phyloP scores from a whole-genome alignment of 495 filamentous ascomycete genomes.

The Bombardia bombarda region DNA sequence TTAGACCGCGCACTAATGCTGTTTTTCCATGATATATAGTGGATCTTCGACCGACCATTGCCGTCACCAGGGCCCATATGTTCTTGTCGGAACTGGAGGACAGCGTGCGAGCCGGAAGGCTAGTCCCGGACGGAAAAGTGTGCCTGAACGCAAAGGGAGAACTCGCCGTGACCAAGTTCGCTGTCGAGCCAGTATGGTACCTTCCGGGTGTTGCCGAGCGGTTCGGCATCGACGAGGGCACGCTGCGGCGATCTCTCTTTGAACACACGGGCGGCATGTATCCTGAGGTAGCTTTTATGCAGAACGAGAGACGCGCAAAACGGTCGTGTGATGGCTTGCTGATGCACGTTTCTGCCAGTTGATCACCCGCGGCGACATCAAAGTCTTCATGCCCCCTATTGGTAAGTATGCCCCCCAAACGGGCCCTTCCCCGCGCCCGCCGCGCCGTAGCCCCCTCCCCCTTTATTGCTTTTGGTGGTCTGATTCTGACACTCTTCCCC shows the following conservation, averaged over 20 bases:
- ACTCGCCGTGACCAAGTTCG: conserved; percentile 91
- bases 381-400: conserved; percentile 92
- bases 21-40: conserved; percentile 29
- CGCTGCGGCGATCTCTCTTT: conserved; percentile 77
- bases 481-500: conserved; percentile 23
- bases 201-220: conserved; percentile 89
- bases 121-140: conserved; percentile 85
- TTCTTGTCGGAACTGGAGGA: conserved; percentile 89
- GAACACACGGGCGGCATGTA: conserved; percentile 93
- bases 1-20: too few species aligned
- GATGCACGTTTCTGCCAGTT: conserved; percentile 38
- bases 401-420: conserved; percentile 25
- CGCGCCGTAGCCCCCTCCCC: not conserved
- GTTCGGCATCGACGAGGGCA: conserved; percentile 90
- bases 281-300: conserved; percentile 49
- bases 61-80: conserved; percentile 94
- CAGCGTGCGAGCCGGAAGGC: conserved; percentile 66
- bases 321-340: conserved; percentile 6
- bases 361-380: conserved; percentile 88
- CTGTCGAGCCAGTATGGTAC: conserved; percentile 95
- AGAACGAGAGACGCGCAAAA: not conserved
- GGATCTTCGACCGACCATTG: conserved; percentile 89
- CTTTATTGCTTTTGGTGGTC: conserved; percentile 7
- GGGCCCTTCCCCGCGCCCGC: not conserved
- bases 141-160: conserved; percentile 78